Evolutionary conservation across 169 alveolate species (phyloP), one percentile per base, ranked within the genome.

Genomic region (Neospora caninum): DNA sequence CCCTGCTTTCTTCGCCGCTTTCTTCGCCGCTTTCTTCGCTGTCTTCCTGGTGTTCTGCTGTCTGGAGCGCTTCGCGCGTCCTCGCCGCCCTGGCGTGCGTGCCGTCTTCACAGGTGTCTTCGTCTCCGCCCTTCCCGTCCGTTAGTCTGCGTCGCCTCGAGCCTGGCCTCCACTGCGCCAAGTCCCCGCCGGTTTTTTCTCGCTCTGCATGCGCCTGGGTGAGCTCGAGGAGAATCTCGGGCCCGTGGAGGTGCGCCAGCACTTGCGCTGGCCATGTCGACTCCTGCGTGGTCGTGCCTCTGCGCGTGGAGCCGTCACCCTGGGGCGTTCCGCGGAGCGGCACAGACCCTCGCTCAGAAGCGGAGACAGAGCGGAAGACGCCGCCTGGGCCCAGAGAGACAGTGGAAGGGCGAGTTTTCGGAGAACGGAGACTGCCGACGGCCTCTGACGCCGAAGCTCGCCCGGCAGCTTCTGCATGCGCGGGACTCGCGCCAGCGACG

Each of bases 161-260:
- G 13, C 22, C 58, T 13, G 4, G 22, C 58, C 58, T 4, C 58
- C 58, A 13, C 58, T 13, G 4, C 58, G 4, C 13, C 58, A 13
- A n/a, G n/a, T n/a, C 58, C 58, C 13, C 13, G 58, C 58, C 58
- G 22, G 58, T 4, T 49, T 7, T 22, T 29, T 64, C n/a, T 6
- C 73, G 16, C 73, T 64, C 73, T 9, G 73, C 73, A 29, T 64
- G n/a, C 7, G 20, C 7, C 73, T 64, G 73, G 86, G 43, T 13
- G 20, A 78, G 86, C 20, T 78, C 86, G 45, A n/a, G n/a, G 45
- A 78, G 86, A n/a, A 78, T 78, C 13, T 78, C 86, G n/a, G 39
- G 49, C 27, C 39, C 0, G 29, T 78, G 86, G 20, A 78, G 86
- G 45, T 20, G n/a, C 4, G 7, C 86, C 43, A 78, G 86, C n/a